Percentiles rank a stretch among this genome's conserved stretches.
Conservation (phyloP, 2,329 filamentous ascomycete species). For the Teratosphaeria destructans region DNA sequence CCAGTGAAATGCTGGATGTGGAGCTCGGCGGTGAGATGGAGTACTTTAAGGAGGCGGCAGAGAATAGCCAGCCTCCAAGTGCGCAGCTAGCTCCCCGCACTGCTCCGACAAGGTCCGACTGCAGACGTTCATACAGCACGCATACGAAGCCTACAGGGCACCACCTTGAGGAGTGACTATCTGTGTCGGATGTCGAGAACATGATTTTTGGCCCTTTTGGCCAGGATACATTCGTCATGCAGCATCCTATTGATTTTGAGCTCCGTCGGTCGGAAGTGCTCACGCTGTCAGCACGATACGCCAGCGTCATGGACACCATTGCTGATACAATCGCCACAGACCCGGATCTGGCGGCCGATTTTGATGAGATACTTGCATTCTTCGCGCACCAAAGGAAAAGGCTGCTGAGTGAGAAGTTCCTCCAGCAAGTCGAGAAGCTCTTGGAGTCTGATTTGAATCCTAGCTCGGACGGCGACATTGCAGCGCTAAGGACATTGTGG, state of each 20-base stretch:
- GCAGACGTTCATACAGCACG: neutral
- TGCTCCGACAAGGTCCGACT: neutral
- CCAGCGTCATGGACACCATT: neutral
- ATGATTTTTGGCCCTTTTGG: neutral
- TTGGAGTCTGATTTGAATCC: neutral
- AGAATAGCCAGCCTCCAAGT: neutral
- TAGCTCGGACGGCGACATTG: neutral
- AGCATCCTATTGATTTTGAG: neutral
- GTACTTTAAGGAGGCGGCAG: neutral
- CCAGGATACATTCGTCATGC: neutral
- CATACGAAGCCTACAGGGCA: neutral
- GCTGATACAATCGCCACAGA: neutral
- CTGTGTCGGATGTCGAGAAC: neutral
- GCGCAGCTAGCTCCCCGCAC: neutral
- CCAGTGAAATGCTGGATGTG: neutral
- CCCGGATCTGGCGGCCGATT: neutral
- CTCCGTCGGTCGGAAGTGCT: neutral
- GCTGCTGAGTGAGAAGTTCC: neutral
- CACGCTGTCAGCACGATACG: neutral
- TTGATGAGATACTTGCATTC: neutral
- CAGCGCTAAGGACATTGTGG: neutral
- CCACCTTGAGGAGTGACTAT: neutral
- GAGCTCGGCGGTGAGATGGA: neutral
- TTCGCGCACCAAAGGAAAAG: neutral
- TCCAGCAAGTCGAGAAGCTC: neutral